Conservation (phyloP, 768 basidiomycete genomes). For the Hypholoma sublateritium region DNA sequence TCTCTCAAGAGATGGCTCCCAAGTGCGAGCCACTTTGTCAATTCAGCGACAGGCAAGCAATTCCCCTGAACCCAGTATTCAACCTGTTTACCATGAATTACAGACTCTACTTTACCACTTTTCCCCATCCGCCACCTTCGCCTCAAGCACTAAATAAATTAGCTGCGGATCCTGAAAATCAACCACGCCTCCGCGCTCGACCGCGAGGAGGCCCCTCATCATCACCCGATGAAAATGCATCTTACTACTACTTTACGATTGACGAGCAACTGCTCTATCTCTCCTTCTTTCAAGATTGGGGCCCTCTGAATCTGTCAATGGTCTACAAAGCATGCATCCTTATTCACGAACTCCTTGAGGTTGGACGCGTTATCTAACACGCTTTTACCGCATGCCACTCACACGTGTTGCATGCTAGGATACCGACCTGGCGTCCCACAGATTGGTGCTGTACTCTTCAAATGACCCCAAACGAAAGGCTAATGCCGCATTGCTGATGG, state of each 20-base stretch:
- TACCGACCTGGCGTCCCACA: constrained; percentile 65
- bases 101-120: constrained; percentile 90
- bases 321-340: constrained; percentile 91
- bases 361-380: constrained; percentile 30
- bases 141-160: constrained; percentile 65
- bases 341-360: constrained; percentile 87
- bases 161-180: constrained; percentile 48
- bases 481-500: constrained; percentile 92
- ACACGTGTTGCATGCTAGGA: constrained; percentile 56
- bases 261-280: constrained; percentile 92
- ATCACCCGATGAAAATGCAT: constrained; percentile 71
- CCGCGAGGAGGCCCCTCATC: constrained; percentile 59
- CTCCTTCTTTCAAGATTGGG: constrained; percentile 95
- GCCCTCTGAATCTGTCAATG: constrained; percentile 89
- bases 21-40: constrained; percentile 78
- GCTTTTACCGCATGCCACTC: constrained; percentile 34
- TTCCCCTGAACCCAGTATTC: not conserved
- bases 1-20: constrained; percentile 34
- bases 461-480: constrained; percentile 85
- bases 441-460: constrained; percentile 86
- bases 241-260: constrained; percentile 89
- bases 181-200: constrained; percentile 62
- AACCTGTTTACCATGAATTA: constrained; percentile 10
- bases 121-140: constrained; percentile 70
- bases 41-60: constrained; percentile 69